Conservation (phyloP, 768 basidiomycete genomes). For the Zangia roseola region DNA sequence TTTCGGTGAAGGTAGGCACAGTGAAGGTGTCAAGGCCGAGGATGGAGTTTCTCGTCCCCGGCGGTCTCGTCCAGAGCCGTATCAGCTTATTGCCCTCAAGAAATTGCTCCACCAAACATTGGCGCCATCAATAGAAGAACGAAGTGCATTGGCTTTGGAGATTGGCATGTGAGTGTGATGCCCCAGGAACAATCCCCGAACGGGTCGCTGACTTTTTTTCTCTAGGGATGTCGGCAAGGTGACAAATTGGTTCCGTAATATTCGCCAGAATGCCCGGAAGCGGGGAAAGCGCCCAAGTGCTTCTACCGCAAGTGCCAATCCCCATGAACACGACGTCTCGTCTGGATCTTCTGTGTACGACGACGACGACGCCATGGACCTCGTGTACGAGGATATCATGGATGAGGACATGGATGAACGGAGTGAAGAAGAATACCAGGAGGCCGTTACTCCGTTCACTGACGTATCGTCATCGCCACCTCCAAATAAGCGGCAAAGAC, state of each 20-base stretch:
- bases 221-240: conserved; percentile 78
- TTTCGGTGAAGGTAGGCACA: conserved; percentile 23
- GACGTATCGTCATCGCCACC: conserved; percentile 44
- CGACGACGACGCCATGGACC: conserved; percentile 49
- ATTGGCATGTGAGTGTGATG: conserved; percentile 64
- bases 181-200: not conserved
- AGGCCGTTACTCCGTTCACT: conserved; percentile 72
- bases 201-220: conserved; percentile 14
- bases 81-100: conserved; percentile 75
- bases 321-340: conserved; percentile 49
- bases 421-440: conserved; percentile 72
- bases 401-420: conserved; percentile 49
- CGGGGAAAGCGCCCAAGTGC: conserved; percentile 53
- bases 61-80: conserved; percentile 75
- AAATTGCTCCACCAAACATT: conserved; percentile 64
- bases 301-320: conserved; percentile 34
- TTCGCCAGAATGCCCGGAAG: conserved; percentile 78
- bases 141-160: conserved; percentile 67
- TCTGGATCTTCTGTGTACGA: conserved; percentile 51
- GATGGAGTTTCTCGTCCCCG: conserved; percentile 52
- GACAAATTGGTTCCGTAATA: conserved; percentile 86
- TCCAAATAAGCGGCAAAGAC: conserved; percentile 30
- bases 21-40: conserved; percentile 21
- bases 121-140: conserved; percentile 79
- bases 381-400: conserved; percentile 42